Percentiles rank a stretch among this genome's conserved stretches.
These are phyloP conservation scores for Porcisia hertigi DNA, from an alignment of 208 protist species.

Conservation along the genomic window DNA sequence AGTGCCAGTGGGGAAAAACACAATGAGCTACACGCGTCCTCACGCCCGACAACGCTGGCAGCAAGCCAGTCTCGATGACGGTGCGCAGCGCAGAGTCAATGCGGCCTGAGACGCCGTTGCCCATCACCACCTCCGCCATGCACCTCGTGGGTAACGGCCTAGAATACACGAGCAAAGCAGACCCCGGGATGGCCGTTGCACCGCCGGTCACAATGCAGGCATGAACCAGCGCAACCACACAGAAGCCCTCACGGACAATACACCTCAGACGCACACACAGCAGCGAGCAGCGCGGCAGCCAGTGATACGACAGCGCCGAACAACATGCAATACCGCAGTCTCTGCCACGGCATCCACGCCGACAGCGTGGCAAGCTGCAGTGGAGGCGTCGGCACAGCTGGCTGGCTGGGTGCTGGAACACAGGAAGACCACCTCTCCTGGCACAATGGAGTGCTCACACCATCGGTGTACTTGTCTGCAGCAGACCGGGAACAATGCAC, in stretches of 20 bases:
- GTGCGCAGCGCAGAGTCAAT: slow-evolving; percentile 49
- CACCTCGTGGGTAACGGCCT: slow-evolving; percentile 38
- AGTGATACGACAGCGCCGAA: slow-evolving; percentile 29
- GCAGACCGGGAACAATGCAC: slow-evolving; percentile 54
- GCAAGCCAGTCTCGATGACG: slow-evolving; percentile 37
- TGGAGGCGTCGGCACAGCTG: slow-evolving; percentile 46
- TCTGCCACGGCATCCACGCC: slow-evolving; percentile 37
- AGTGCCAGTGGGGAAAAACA: slow-evolving; percentile 48
- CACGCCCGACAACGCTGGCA: slow-evolving; percentile 38
- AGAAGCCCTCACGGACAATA: slow-evolving; percentile 28
- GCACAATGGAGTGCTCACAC: slow-evolving; percentile 39
- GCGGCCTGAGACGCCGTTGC: slow-evolving; percentile 43
- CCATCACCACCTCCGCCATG: slow-evolving; percentile 44
- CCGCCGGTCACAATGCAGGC: slow-evolving; percentile 31
- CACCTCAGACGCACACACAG: slow-evolving; percentile 38
- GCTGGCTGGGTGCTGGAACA: too few relatives aligned
- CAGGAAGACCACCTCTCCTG: too few relatives aligned
- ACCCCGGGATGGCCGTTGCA: slow-evolving; percentile 34
- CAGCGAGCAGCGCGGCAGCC: slow-evolving; percentile 35
- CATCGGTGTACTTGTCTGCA: slow-evolving; percentile 38
- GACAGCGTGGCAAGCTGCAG: slow-evolving; percentile 39
- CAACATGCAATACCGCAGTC: slow-evolving; percentile 41
- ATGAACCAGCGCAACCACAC: slow-evolving; percentile 40
- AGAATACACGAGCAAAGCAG: slow-evolving; percentile 38
- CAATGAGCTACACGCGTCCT: slow-evolving; percentile 46